These are phyloP conservation scores for Candida coleopterorum DNA, from an alignment of 805 yeast species.

Conservation along the genomic window DNA sequence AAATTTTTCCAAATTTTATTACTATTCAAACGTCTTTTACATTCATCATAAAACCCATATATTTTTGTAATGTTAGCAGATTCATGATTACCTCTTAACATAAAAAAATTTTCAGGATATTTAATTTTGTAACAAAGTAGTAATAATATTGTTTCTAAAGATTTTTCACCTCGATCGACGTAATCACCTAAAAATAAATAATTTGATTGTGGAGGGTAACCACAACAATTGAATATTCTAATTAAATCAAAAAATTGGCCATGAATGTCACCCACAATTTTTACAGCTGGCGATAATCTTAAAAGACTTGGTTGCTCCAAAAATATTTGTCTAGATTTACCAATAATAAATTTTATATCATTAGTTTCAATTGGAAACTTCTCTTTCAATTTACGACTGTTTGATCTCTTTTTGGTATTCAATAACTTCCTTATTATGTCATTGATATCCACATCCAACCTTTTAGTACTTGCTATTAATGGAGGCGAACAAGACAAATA, in stretches of 20 bases:
- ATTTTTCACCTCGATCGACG: conserved; percentile 56
- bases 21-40: conserved; percentile 46
- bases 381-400: conserved; percentile 34
- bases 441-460: conserved; percentile 49
- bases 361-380: conserved; percentile 47
- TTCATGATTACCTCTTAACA: conserved; percentile 58
- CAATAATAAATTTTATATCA: conserved; percentile 56
- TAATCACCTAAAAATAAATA: conserved; percentile 56
- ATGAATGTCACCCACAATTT: conserved; percentile 80
- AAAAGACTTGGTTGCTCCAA: conserved; percentile 61
- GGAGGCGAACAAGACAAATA: conserved; percentile 14
- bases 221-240: conserved; percentile 53
- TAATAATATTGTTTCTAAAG: conserved; percentile 50
- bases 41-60: conserved; percentile 59
- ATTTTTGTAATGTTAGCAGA: conserved; percentile 55
- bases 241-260: conserved; percentile 56
- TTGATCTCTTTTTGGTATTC: conserved; percentile 11
- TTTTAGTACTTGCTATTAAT: conserved; percentile 7
- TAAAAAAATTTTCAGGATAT: conserved; percentile 57
- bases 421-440: conserved; percentile 57
- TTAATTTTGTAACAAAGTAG: conserved; percentile 51
- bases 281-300: conserved; percentile 71
- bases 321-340: conserved; percentile 55
- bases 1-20: conserved; percentile 48
- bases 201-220: conserved; percentile 54